Conservation (phyloP, 345 rosid species). For the Bruguiera parviflora region DNA sequence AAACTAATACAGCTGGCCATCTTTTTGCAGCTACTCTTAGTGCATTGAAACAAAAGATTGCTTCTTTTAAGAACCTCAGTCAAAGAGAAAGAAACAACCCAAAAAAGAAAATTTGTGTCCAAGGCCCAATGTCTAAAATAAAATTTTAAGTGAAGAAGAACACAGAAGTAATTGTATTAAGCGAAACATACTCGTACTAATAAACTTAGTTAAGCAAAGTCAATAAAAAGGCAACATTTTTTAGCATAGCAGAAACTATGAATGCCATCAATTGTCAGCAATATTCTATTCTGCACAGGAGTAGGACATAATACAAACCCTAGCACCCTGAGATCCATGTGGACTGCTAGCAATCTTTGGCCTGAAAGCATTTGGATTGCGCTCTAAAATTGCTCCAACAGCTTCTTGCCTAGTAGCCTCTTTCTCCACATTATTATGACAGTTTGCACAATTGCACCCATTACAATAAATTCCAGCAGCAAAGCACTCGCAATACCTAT, state of each 20-base stretch:
- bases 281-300: neutral
- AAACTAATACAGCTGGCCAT: neutral
- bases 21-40: constrained; percentile 2
- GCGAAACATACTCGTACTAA: neutral
- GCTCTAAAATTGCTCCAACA: constrained; percentile 48
- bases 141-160: neutral
- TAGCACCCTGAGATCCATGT: constrained; percentile 41
- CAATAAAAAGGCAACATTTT: neutral
- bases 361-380: constrained; percentile 75
- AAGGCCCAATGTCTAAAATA: too few species aligned
- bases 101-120: neutral
- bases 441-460: constrained; percentile 77
- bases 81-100: neutral
- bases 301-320: constrained; percentile 29
- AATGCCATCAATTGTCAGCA: neutral
- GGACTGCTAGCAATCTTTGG: constrained; percentile 68
- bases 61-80: neutral
- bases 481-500: constrained; percentile 92
- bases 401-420: constrained; percentile 59
- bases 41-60: neutral
- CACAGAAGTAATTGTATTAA: neutral
- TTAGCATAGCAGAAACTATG: neutral
- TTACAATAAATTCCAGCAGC: constrained; percentile 70
- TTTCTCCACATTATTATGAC: constrained; percentile 66
- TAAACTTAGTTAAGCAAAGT: too few species aligned